phyloP scores from a whole-genome alignment of 2,329 filamentous ascomycete species.

The Emergomyces orientalis region DNA sequence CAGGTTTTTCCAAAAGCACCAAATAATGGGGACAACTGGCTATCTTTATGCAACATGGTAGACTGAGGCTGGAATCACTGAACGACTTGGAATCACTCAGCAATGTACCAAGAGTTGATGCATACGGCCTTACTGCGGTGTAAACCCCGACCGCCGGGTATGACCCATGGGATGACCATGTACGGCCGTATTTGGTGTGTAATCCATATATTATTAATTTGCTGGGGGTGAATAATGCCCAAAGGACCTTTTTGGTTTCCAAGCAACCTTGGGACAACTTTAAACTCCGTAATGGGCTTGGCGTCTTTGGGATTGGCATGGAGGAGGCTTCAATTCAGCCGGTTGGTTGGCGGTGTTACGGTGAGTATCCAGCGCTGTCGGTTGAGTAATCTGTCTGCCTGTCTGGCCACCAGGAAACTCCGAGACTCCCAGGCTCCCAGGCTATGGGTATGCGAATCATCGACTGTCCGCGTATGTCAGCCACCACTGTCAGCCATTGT shows the following conservation, averaged over 20 bases:
- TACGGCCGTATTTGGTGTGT: not conserved
- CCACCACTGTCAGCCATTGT: not conserved
- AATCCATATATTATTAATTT: not conserved
- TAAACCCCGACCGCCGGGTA: not conserved
- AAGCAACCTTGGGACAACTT: too few species aligned
- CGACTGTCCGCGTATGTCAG: not conserved
- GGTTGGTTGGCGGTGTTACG: not conserved
- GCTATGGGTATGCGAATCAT: not conserved
- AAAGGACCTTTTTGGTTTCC: too few species aligned
- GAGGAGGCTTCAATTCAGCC: too few species aligned
- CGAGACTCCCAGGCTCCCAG: not conserved
- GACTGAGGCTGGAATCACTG: not conserved
- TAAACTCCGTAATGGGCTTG: not conserved
- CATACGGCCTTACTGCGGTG: not conserved
- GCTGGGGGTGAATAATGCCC: too few species aligned
- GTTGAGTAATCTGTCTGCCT: not conserved
- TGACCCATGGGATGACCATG: not conserved
- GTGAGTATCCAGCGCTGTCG: not conserved
- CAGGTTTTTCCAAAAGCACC: not conserved
- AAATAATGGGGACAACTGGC: not conserved
- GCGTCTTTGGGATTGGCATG: not conserved
- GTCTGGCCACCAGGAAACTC: not conserved
- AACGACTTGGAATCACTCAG: too few species aligned
- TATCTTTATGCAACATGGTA: not conserved
- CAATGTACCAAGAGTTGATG: too few species aligned